phyloP scores from a whole-genome alignment of 2,329 filamentous ascomycete species.

The Knoxdaviesia capensis region DNA sequence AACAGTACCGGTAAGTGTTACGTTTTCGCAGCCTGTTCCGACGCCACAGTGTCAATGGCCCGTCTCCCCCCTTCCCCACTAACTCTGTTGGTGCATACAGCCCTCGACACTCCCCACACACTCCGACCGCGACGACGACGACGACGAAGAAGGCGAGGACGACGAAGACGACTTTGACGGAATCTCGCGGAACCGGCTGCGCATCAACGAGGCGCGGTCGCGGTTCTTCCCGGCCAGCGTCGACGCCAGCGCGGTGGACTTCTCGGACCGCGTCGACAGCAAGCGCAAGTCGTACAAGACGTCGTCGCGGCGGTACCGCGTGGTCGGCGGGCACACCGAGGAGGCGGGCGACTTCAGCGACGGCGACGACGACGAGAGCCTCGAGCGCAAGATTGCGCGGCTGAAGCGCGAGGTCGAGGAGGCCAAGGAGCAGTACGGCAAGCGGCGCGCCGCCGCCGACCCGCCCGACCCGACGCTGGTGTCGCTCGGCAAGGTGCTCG shows the following conservation, averaged over 20 bases:
- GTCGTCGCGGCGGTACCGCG: constrained; percentile 44
- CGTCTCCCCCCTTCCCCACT: no score
- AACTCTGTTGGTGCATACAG: constrained; percentile 12
- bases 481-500: constrained; percentile 51
- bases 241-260: constrained; percentile 62
- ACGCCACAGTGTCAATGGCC: constrained; percentile 8
- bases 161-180: constrained; percentile 42
- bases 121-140: constrained; percentile 41
- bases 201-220: constrained; percentile 59
- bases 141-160: no score
- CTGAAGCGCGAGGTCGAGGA: constrained; percentile 69
- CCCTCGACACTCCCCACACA: constrained; percentile 33
- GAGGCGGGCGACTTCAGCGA: constrained; percentile 60
- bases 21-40: neutral
- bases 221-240: constrained; percentile 59
- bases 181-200: constrained; percentile 59
- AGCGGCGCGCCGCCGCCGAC: constrained; percentile 24
- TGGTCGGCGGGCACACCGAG: constrained; percentile 40
- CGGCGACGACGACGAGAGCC: constrained; percentile 45
- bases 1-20: constrained; percentile 48
- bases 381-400: constrained; percentile 63
- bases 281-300: constrained; percentile 72
- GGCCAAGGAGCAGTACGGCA: constrained; percentile 40
- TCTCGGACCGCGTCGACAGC: constrained; percentile 69
- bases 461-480: constrained; percentile 29